Evolutionary conservation across 139 green algal genomes (phyloP), one percentile per base, ranked within the genome.

Genomic region (Chlorella sorokiniana): DNA sequence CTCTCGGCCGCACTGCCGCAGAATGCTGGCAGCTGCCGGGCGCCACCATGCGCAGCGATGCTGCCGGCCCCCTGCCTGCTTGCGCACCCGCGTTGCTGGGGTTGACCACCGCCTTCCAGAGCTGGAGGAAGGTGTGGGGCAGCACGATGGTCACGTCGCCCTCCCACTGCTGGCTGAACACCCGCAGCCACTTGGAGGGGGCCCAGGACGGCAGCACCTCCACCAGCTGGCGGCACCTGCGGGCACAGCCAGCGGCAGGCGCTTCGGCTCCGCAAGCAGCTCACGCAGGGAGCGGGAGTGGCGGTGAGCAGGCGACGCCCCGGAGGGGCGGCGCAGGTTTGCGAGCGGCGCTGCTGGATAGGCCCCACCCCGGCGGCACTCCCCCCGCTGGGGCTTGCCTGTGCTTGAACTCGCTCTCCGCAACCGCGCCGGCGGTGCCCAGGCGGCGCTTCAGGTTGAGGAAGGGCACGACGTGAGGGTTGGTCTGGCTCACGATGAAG

Each of bases 121-220:
- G 40, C 78, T 94, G 88, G 80, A 87, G 90, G 72, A 92, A 75
- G 18, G 81, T 86, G 72, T 89, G 85, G 20, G 93, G 93, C 84
- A 96, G 89, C 59, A 94, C 93, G 71, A 98, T 94, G 59, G 95
- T 98, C 33, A 98, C 89, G 81, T 98, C 95, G 23, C 95, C 95
- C 87, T 98, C 94, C 95, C 95, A 98, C 16, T 91, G 88, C 91
- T 97, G 93, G 41, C 89, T 94, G 83, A 97, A 92, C 14, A 94
- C 87, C 63, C 84, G 90, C 7, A 98, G 87, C 89, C 84, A 94
- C 44, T 87, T 89, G 54, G 77, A 83, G 29, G 89, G 83, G 35
- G 90, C 59, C 91, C 92, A 95, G 27, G 88, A 81, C 20, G 93
- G 92, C 71, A 96, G 72, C 56, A 97, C 45, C 79, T 89, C 89